Evolutionary conservation across 441 rosid species (phyloP), one percentile per base, ranked within the genome.

Genomic region (Melianthus villosus): DNA sequence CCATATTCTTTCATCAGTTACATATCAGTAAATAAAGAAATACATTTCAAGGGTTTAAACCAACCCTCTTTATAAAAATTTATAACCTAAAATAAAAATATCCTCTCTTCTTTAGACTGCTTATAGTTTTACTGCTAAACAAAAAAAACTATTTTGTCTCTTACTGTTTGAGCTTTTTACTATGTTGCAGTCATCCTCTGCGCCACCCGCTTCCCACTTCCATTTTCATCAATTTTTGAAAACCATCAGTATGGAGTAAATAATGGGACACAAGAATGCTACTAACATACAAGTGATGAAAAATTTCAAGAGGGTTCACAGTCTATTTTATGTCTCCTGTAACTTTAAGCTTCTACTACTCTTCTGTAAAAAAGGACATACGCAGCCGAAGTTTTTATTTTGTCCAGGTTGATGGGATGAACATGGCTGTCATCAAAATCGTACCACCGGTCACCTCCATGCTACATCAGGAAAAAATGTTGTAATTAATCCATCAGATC

Each of bases 361-460:
- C 96, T 89, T 79, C 81, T 72, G 71, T 82, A 79, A 71, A 85
- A 91, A 34, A 91, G 79, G 65, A 85, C 94, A 56, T 85, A 91
- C 16, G 96, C 99, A 44, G 99, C 94, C 0, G 93, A 75, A 40
- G 87, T 72, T 68, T 79, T 91, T 54, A 85, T 79, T 67, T 75
- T 91, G 53, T 91, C 93, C 63, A 54, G 69, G 62, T 73, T 39
- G 44, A 85, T 71, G 14, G 75, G 72, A 55, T 42, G 41, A 48
- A 91, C 99, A 31, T 61, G 78, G 59, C 87, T 77, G 62, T 91
- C 99, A 33, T 85, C 96, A 19, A 85, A 91, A 54, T 85, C 91
- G 22, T 72, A 82, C 99, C 99, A 91, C 50, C 53, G 67, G 42
- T 73, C 84, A 42, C 79, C 79, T 40, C 98, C 98, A 49, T 79